phyloP scores from a whole-genome alignment of 345 rosid genomes.

The Camelina laxa region DNA sequence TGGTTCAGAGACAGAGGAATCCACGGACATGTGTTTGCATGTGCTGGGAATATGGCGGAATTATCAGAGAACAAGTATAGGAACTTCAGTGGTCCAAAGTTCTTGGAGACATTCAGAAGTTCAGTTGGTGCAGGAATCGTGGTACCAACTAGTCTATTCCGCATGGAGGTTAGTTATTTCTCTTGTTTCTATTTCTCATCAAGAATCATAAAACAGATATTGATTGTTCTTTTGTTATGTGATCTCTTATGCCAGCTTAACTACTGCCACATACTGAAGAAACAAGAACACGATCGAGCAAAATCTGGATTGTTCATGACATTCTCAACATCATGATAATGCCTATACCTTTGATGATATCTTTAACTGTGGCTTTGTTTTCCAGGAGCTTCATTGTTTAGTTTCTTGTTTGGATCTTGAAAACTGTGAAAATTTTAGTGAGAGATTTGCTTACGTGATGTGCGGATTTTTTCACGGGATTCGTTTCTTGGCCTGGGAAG shows the following conservation, averaged over 20 bases:
- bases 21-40: conserved; percentile 87
- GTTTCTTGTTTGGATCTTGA: conserved; percentile 22
- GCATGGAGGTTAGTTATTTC: conserved; percentile 75
- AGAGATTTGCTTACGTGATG: not conserved
- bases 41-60: conserved; percentile 83
- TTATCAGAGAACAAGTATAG: conserved; percentile 72
- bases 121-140: conserved; percentile 89
- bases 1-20: conserved; percentile 90
- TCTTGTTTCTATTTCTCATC: conserved; percentile 2
- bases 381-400: conserved; percentile 10
- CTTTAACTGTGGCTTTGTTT: not conserved
- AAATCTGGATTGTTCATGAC: conserved; percentile 66
- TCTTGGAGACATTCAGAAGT: conserved; percentile 67
- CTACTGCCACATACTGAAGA: conserved; percentile 70
- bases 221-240: conserved; percentile 33
- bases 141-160: conserved; percentile 75
- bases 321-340: conserved; percentile 53
- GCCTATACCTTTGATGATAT: conserved; percentile 20
- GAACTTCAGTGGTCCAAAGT: conserved; percentile 62
- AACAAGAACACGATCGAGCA: conserved; percentile 60
- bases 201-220: not conserved
- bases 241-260: conserved; percentile 57
- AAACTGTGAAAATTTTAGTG: conserved; percentile 20
- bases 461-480: not conserved
- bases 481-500: conserved; percentile 4